These are phyloP conservation scores for Ceriops decandra DNA, from an alignment of 345 rosid species.

Conservation along the genomic window DNA sequence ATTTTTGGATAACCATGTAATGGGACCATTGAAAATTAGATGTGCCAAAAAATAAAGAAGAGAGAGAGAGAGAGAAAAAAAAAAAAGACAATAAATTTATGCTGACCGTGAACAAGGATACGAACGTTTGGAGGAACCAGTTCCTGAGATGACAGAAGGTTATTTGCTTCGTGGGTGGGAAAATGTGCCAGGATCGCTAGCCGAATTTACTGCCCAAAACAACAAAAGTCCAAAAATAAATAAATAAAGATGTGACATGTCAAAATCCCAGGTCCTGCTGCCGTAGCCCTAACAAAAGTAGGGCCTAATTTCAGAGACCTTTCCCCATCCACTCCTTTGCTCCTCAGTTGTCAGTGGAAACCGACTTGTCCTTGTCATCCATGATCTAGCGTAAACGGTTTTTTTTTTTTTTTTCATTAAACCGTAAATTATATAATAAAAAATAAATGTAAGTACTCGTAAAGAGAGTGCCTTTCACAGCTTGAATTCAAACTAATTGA, in stretches of 20 bases:
- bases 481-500: neutral
- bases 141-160: no score
- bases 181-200: neutral
- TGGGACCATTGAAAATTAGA: no score
- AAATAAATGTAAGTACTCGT: neutral
- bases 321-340: constrained; percentile 21
- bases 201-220: neutral
- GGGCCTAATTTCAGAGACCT: neutral
- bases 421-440: neutral
- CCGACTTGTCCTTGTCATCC: no score
- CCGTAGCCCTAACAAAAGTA: neutral
- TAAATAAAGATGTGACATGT: neutral
- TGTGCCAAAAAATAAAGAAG: no score
- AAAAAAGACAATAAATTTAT: no score
- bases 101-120: no score
- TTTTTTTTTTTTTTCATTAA: no score
- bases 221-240: neutral
- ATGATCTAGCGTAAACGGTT: no score
- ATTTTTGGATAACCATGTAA: no score
- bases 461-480: constrained; percentile 14
- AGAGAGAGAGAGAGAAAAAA: no score
- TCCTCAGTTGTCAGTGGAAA: neutral
- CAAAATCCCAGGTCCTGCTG: constrained; percentile 9
- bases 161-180: no score
- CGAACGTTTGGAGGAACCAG: no score